Conservation (phyloP, 345 rosid species). For the Brassica carinata region DNA sequence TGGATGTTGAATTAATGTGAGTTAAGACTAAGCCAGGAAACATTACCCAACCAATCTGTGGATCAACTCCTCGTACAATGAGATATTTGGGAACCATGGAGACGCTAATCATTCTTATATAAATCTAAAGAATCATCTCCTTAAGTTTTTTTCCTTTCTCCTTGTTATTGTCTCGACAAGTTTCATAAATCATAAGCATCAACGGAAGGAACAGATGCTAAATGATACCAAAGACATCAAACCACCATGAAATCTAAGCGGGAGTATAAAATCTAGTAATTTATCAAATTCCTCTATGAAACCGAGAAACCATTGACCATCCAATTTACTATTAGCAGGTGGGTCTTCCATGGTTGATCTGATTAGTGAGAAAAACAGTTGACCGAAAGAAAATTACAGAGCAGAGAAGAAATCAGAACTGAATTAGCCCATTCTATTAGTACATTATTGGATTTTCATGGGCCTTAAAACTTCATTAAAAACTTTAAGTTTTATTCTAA, state of each 20-base stretch:
- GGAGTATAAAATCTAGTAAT: too few species aligned
- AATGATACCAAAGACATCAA: background rate
- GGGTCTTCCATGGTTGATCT: constrained; percentile 49
- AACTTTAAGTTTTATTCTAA: too few species aligned
- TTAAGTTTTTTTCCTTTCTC: background rate
- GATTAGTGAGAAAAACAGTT: constrained; percentile 23
- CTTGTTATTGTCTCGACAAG: background rate
- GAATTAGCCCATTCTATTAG: too few species aligned
- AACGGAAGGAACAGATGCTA: background rate
- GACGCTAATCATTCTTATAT: background rate
- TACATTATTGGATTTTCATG: too few species aligned
- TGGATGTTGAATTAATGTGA: background rate
- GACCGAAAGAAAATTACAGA: background rate
- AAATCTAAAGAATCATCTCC: background rate
- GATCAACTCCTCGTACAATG: background rate
- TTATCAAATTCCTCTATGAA: background rate
- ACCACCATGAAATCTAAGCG: background rate
- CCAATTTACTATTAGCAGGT: background rate
- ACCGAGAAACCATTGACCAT: background rate
- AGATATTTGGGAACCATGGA: background rate
- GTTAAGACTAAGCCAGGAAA: background rate
- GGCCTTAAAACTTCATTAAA: too few species aligned
- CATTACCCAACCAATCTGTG: background rate
- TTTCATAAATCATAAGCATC: background rate
- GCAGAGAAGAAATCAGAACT: background rate